Base-by-base conservation (phyloP, 495 filamentous ascomycete genomes). In the Tuber calosporum region DNA sequence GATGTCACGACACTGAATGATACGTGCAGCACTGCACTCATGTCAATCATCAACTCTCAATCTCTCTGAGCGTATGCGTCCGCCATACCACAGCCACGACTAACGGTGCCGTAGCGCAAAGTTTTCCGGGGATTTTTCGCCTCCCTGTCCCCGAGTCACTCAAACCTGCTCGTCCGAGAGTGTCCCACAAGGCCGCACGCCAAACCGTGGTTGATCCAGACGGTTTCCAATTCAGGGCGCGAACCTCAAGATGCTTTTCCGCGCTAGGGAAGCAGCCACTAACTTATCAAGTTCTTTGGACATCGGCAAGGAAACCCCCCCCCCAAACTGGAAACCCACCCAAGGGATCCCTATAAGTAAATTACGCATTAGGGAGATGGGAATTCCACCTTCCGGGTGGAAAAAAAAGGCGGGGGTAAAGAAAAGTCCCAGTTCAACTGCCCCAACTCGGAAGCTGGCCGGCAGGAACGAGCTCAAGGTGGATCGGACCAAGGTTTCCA, bases 381-480 rank as follows among this genome's bases (percentile, higher is more conserved):
- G 8, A n/a, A n/a, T 53, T 53, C 13, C 45, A n/a, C 6, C 45
- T 53, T 26, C 13, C 26, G 22, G 45, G 22, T 26, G 45, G 45
- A 19, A 43, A 15, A 4, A 40, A 40, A 5, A 20, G 26, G 68
- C 62, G 69, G 38, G 26, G 74, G 66, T 72, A 37, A 69, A 73
- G 43, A 68, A 75, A 69, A 15, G 15, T 15, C 26, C 34, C 26
- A 34, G 53, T 34, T 34, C 26, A 62, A 62, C 8, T 26, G 26
- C 26, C 26, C 26, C 53, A 62, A 30, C 13, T 43, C 41, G 41
- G 66, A 66, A 53, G 48, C 48, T 58, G 39, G 26, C 45, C 34
- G 43, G 34, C 19, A 13, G 42, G 42, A 70, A 72, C 58, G 69
- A 43, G 19, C 69, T 71, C 69, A 70, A n/a, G 53, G 37, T 62